Evolutionary conservation across 1,139 yeast species (phyloP), one percentile per base, ranked within the genome.

Genomic region (Kluyveromyces sp.): DNA sequence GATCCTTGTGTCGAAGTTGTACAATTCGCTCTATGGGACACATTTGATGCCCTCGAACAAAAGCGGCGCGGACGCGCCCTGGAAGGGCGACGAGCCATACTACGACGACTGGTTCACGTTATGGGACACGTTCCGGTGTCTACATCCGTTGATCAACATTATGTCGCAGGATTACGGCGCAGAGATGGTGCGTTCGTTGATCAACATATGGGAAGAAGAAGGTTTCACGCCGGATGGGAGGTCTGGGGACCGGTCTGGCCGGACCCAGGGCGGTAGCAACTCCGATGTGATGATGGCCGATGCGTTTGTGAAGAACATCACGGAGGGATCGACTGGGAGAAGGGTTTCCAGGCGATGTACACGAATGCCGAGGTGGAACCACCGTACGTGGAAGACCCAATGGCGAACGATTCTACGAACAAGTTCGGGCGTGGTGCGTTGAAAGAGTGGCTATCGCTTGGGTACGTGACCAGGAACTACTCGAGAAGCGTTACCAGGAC

Each of bases 161-260:
- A 46, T 69, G 35, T 61, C 62, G 45, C 68, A 68, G 25, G 49
- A 51, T 4, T 55, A 67, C 37, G 65, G 66, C n/a, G 55, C 65
- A 3, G 72, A 67, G 36, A 56, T 70, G 53, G 53, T 69, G 6
- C 56, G 67, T 43, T 49, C 66, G 2, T 53, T 70, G 40, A 57
- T 65, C 28, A 65, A 66, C 32, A 66, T 61, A 25, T 68, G 64
- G 52, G 55, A 61, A 43, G 52, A 64, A 46, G 72, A 67, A 31
- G 72, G 72, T 2, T 70, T 57, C 50, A 64, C 70, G 47, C 73
- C 73, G 0, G 73, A 70, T 52, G 72, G 69, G 4, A 55, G 73
- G 37, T 59, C 68, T 44, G 70, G 71, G 10, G 66, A 67, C 48
- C 69, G 69, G 49, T 66, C 68, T 44, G 73, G 73, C 7, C 55